These are phyloP conservation scores for Mycena olivaceomarginata DNA, from an alignment of 768 basidiomycete species.

Conservation along the genomic window DNA sequence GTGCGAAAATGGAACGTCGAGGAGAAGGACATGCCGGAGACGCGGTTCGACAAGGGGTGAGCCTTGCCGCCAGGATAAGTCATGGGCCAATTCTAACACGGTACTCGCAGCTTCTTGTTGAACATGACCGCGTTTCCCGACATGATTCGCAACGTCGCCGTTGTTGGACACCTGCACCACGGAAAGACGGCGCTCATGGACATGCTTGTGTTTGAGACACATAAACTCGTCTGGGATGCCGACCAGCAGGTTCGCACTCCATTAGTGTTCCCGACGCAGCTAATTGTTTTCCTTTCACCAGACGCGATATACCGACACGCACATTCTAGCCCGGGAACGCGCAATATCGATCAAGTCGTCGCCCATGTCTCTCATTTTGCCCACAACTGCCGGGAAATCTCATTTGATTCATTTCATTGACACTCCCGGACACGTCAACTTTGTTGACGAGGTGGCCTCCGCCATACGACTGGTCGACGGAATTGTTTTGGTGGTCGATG, in stretches of 20 bases:
- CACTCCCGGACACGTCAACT: slow-evolving; percentile 98
- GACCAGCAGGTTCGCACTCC: slow-evolving; percentile 83
- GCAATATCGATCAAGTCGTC: slow-evolving; percentile 97
- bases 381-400: slow-evolving; percentile 92
- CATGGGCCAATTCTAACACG: slow-evolving; percentile 22
- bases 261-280: slow-evolving; percentile 15
- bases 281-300: slow-evolving; percentile 54
- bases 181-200: slow-evolving; percentile 98
- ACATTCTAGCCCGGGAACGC: slow-evolving; percentile 90
- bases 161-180: slow-evolving; percentile 98
- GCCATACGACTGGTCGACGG: slow-evolving; percentile 93
- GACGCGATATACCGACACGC: slow-evolving; percentile 98
- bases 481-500: slow-evolving; percentile 95
- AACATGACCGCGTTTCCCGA: slow-evolving; percentile 94
- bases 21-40: slow-evolving; percentile 96
- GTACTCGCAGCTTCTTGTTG: slow-evolving; percentile 85
- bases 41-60: slow-evolving; percentile 97
- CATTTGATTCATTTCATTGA: slow-evolving; percentile 96
- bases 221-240: slow-evolving; percentile 95
- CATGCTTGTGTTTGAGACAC: slow-evolving; percentile 98
- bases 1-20: slow-evolving; percentile 96
- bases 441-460: slow-evolving; percentile 97
- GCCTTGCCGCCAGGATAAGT: slow-evolving; percentile 51
- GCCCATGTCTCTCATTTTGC: slow-evolving; percentile 95
- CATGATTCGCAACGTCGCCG: slow-evolving; percentile 96